Evolutionary conservation across 208 protist genomes (phyloP), one percentile per base, ranked within the genome.

Genomic region (Trypanosoma boissoni): DNA sequence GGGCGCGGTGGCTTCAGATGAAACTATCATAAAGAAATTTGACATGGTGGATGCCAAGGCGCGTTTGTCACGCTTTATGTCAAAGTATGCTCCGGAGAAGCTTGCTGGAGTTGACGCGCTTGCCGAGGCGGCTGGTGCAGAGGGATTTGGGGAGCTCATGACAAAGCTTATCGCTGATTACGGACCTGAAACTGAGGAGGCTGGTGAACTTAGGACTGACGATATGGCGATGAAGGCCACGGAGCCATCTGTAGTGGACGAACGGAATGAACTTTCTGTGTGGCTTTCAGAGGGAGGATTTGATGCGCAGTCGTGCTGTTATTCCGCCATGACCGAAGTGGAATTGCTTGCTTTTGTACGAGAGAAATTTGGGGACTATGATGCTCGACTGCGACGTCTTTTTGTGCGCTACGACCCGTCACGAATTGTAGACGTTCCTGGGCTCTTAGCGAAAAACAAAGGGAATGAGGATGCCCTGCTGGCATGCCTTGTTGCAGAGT

Each of bases 31-130:
- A 39, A 12, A 39, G 8, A 16, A 6, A 6, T 39, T 39, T 39
- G 34, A 39, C 34, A 39, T 39, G 34, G 34, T 16, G 34, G 12
- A 39, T 39, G 12, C 8, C 23, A 32, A 39, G 8, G 7, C 14
- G 4, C 61, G 61, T 16, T 56, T 67, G 14, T 32, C 41, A 23
- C 48, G 61, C 20, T 68, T 68, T 36, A 61, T 68, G 62, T 41
- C 34, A 26, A 58, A 61, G 28, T 52, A 68, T 36, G 61, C 59
- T 44, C 62, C 62, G 16, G 62, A 44, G 20, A 68, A 68, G 53
- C 24, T 68, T 18, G 27, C 18, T 28, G 31, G 39, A 21, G 42
- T 58, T 20, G 53, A 68, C 31, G 28, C 39, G 12, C 49, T 68
- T 45, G 12, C 61, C 6, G 43, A 66, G 29, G 48, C 59, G 6